Evolutionary conservation across 2,329 filamentous ascomycete species (phyloP).

Genomic region (Beauveria scarabaeidicola): DNA sequence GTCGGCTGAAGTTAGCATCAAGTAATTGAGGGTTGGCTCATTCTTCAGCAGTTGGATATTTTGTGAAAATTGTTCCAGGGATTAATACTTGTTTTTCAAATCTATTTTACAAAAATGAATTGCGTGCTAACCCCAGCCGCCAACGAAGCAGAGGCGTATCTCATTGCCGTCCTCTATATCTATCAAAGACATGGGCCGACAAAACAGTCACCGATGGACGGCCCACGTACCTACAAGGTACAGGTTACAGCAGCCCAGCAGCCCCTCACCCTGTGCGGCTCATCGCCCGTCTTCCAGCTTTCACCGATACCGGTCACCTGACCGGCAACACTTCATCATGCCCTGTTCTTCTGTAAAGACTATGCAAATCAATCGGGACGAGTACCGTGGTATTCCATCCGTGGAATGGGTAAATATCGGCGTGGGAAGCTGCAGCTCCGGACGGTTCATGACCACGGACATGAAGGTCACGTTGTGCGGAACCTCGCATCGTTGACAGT

Average conservation of each 20-base stretch:
- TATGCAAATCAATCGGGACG: not conserved
- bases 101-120: not conserved
- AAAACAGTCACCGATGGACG: not conserved
- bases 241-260: too few species aligned
- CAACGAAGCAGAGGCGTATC: not conserved
- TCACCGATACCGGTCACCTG: slow-evolving; percentile 10
- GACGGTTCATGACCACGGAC: not conserved
- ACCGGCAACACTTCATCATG: not conserved
- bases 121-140: not conserved
- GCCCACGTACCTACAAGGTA: not conserved
- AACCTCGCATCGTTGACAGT: too few species aligned
- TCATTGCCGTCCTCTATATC: not conserved
- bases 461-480: not conserved
- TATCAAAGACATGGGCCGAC: not conserved
- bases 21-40: not conserved
- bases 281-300: not conserved
- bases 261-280: not conserved
- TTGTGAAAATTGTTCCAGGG: not conserved
- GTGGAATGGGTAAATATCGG: not conserved
- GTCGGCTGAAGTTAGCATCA: not conserved
- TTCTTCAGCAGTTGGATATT: not conserved
- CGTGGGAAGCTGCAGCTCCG: not conserved
- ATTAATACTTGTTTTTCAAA: not conserved
- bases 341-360: not conserved
- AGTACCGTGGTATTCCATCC: not conserved